Evolutionary conservation across 179 eudicot genomes (phyloP).

Genomic region (Camellia oleifera): DNA sequence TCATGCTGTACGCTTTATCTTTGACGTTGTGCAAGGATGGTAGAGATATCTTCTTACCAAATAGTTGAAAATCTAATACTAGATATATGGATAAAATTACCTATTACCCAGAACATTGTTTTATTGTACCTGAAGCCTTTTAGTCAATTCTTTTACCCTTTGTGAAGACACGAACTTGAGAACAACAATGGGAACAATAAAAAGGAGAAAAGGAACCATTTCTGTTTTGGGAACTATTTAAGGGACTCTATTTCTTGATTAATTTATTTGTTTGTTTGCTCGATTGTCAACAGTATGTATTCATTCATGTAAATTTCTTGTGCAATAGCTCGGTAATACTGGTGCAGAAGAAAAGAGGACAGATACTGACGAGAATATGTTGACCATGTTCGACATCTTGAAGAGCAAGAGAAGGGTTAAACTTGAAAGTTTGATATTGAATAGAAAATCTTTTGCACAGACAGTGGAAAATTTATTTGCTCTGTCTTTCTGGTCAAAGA

Average conservation of each 20-base stretch:
- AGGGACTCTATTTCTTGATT: background rate
- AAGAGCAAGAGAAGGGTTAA: no score
- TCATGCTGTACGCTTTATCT: background rate
- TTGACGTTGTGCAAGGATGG: background rate
- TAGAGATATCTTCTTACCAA: background rate
- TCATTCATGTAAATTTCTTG: no score
- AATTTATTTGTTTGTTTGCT: background rate
- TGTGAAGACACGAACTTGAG: background rate
- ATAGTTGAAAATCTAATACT: background rate
- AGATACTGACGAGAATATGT: no score
- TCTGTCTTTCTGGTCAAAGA: no score
- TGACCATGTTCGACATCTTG: no score
- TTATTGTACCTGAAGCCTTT: background rate
- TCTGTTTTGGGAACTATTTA: background rate
- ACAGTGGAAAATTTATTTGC: no score
- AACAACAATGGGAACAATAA: background rate
- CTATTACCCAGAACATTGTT: background rate
- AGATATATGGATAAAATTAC: background rate
- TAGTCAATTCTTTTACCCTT: background rate
- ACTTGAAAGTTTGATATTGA: no score
- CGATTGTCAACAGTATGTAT: slow-evolving; percentile 19
- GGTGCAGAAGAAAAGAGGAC: no score
- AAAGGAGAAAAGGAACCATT: background rate
- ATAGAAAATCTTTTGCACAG: no score
- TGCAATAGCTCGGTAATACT: no score